These are phyloP conservation scores for Mycena metata DNA, from an alignment of 768 basidiomycete genomes.

Conservation along the genomic window DNA sequence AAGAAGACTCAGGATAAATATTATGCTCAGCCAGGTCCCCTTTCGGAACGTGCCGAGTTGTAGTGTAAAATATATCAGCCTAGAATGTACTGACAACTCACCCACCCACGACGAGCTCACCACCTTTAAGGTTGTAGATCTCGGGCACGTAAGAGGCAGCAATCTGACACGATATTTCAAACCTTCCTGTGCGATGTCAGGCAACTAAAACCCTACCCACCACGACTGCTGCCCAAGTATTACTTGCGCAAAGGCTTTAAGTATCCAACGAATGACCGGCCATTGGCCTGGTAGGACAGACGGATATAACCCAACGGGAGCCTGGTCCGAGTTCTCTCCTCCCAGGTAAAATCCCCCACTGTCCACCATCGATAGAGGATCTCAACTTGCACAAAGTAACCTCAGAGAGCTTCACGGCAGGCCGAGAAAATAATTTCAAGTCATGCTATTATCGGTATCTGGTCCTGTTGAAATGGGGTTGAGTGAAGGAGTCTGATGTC, in stretches of 20 bases:
- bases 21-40: no score
- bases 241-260: background rate
- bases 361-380: background rate
- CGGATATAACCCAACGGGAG: background rate
- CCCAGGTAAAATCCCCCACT: background rate
- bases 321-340: background rate
- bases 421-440: no score
- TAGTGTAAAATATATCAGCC: no score
- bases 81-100: slow-evolving; percentile 6
- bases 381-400: no score
- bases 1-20: no score
- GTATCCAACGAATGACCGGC: background rate
- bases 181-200: background rate
- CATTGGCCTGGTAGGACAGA: background rate
- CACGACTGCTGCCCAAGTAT: background rate
- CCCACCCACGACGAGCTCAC: slow-evolving; percentile 11
- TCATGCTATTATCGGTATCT: no score
- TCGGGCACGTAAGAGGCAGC: slow-evolving; percentile 12
- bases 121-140: slow-evolving; percentile 19
- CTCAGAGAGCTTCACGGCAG: no score
- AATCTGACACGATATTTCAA: background rate
- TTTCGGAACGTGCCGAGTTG: no score
- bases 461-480: no score
- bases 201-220: background rate
- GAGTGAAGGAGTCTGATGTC: no score